A percentile compares a stretch with the other conserved stretches of the same genome.
Evolutionary conservation across 345 rosid genomes (phyloP).

Genomic region (Rubroshorea leprosula): DNA sequence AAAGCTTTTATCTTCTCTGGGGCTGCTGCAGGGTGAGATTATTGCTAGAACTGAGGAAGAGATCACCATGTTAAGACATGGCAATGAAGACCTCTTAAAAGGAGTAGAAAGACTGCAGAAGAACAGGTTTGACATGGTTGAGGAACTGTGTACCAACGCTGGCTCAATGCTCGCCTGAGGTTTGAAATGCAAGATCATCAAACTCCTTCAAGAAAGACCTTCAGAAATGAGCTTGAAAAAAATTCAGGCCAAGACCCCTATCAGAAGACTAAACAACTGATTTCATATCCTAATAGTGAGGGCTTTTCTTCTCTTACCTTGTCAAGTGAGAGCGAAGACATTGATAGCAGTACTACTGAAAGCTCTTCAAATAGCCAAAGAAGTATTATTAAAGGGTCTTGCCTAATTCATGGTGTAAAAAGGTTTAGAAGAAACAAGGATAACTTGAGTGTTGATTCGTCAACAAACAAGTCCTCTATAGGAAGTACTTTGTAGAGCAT

Average conservation of each 20-base stretch:
- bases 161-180: conserved; percentile 36
- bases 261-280: conserved; percentile 9
- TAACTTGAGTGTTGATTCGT: conserved; percentile 1
- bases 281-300: not conserved
- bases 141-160: conserved; percentile 41
- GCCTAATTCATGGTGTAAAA: conserved; percentile 17
- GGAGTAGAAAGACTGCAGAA: conserved; percentile 30
- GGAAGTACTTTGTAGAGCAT: not conserved
- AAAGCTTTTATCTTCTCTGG: not conserved
- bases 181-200: conserved; percentile 19
- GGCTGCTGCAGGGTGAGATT: conserved; percentile 17
- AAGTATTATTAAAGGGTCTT: conserved; percentile 13
- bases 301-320: conserved; percentile 14
- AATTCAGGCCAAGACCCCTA: conserved; percentile 1
- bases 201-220: conserved; percentile 9
- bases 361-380: conserved; percentile 24
- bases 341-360: conserved; percentile 6
- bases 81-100: conserved; percentile 20
- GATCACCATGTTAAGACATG: conserved; percentile 2
- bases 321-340: conserved; percentile 15
- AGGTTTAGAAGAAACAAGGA: conserved; percentile 3
- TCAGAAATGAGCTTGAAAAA: not conserved
- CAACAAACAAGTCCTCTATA: not conserved
- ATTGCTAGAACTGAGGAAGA: conserved; percentile 15
- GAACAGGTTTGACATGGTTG: conserved; percentile 30